phyloP scores from a whole-genome alignment of 495 filamentous ascomycete species.

The Pyronema domesticum region DNA sequence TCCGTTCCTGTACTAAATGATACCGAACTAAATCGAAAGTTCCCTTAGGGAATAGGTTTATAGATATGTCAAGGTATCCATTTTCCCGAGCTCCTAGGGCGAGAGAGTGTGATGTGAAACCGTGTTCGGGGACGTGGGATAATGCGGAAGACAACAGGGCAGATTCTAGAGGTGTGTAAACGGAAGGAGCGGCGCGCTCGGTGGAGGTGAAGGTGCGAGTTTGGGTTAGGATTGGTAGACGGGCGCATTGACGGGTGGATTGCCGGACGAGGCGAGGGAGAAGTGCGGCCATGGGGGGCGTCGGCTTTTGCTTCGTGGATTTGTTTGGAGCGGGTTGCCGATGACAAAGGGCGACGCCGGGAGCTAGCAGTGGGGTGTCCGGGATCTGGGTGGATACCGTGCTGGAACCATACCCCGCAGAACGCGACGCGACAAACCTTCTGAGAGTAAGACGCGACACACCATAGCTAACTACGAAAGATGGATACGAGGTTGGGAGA shows the following conservation, averaged over 20 bases:
- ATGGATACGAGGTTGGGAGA: no score
- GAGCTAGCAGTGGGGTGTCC: no score
- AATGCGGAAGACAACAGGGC: constrained; percentile 67
- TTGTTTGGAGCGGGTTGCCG: not conserved
- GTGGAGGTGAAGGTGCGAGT: constrained; percentile 31
- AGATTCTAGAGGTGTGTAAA: constrained; percentile 54
- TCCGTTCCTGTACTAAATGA: constrained; percentile 51
- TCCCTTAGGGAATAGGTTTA: constrained; percentile 61
- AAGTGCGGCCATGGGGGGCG: no score
- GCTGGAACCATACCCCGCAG: no score
- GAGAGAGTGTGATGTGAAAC: constrained; percentile 61
- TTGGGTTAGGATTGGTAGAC: not conserved
- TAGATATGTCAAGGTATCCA: constrained; percentile 70
- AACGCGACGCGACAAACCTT: no score
- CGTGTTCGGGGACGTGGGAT: constrained; percentile 58
- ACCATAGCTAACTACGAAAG: no score
- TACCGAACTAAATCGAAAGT: constrained; percentile 69
- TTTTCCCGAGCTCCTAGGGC: constrained; percentile 61
- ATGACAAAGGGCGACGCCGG: no score
- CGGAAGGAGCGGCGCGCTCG: constrained; percentile 37
- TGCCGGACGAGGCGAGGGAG: no score
- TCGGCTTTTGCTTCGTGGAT: no score
- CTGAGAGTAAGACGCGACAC: no score
- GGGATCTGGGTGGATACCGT: no score
- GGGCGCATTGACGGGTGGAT: not conserved